Evolutionary conservation across 2,329 filamentous ascomycete genomes (phyloP).

Genomic region (Paramyrothecium roridum): DNA sequence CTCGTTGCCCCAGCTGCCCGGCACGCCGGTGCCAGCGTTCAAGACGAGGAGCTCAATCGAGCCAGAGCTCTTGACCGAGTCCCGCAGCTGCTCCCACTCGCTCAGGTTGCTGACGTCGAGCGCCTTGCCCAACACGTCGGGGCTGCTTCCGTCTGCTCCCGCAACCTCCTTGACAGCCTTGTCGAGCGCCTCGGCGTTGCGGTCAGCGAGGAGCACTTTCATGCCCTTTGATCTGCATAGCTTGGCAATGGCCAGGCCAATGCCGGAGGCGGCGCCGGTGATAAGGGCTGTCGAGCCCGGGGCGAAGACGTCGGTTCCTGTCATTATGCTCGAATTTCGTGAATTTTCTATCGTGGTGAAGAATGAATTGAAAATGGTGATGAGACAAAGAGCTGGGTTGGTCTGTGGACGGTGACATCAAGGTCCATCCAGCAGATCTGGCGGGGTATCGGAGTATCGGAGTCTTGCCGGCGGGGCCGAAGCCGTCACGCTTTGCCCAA

Average conservation of each 20-base stretch:
- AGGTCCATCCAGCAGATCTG: no score
- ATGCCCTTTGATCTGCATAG: constrained; percentile 66
- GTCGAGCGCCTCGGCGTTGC: constrained; percentile 43
- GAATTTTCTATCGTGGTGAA: no score
- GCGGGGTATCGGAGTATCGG: no score
- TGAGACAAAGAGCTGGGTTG: no score
- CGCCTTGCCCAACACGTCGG: constrained; percentile 43
- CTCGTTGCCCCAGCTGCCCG: constrained; percentile 43
- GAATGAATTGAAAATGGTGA: no score
- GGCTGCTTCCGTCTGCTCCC: constrained; percentile 31
- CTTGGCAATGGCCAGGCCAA: constrained; percentile 72
- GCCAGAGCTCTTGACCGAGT: constrained; percentile 38
- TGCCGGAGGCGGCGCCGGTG: constrained; percentile 74
- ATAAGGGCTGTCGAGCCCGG: constrained; percentile 57
- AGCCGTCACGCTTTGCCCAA: no score
- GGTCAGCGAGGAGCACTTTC: constrained; percentile 69
- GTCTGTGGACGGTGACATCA: no score
- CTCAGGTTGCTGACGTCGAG: constrained; percentile 59
- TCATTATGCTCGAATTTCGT: not conserved
- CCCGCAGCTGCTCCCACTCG: constrained; percentile 57
- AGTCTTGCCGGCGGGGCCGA: no score
- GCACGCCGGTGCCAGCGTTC: constrained; percentile 64
- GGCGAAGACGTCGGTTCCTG: not conserved
- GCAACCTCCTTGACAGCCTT: constrained; percentile 44
- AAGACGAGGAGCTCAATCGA: constrained; percentile 66